phyloP scores from a whole-genome alignment of 139 green algal genomes.

The Pseudopediastrum boryanum region DNA sequence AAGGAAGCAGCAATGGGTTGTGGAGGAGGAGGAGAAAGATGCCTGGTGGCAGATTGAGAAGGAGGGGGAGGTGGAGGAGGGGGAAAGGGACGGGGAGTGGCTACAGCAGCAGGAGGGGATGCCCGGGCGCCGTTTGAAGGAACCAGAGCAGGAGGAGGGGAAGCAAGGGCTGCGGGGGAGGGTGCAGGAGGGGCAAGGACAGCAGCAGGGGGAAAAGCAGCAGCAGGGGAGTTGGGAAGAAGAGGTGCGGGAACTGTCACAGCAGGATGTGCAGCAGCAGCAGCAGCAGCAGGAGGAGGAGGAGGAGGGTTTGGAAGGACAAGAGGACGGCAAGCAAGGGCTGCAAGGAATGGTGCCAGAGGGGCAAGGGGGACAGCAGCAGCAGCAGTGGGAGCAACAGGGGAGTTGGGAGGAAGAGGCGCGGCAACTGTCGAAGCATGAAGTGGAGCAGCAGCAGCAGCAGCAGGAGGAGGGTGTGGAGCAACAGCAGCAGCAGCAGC shows the following conservation, averaged over 20 bases:
- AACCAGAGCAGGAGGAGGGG: too few relatives aligned
- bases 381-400: background rate
- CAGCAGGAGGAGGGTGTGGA: too few relatives aligned
- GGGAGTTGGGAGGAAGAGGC: background rate
- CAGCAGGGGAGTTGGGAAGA: background rate
- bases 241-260: background rate
- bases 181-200: too few relatives aligned
- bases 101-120: conserved; percentile 2
- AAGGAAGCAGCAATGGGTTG: background rate
- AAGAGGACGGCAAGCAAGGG: too few relatives aligned
- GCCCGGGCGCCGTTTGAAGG: too few relatives aligned
- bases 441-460: background rate
- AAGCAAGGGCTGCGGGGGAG: too few relatives aligned
- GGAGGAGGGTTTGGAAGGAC: too few relatives aligned
- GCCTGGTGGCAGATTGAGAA: too few relatives aligned
- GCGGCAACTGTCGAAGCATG: background rate
- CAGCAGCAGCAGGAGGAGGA: background rate
- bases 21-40: background rate
- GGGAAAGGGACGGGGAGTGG: background rate
- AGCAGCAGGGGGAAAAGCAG: too few relatives aligned
- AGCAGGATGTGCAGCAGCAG: conserved; percentile 1
- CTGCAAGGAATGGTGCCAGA: too few relatives aligned
- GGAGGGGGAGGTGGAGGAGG: background rate
- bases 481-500: too few relatives aligned
- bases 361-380: background rate